Base-by-base conservation (phyloP, 2,329 filamentous ascomycete species). In the Diaporthe nobilis region DNA sequence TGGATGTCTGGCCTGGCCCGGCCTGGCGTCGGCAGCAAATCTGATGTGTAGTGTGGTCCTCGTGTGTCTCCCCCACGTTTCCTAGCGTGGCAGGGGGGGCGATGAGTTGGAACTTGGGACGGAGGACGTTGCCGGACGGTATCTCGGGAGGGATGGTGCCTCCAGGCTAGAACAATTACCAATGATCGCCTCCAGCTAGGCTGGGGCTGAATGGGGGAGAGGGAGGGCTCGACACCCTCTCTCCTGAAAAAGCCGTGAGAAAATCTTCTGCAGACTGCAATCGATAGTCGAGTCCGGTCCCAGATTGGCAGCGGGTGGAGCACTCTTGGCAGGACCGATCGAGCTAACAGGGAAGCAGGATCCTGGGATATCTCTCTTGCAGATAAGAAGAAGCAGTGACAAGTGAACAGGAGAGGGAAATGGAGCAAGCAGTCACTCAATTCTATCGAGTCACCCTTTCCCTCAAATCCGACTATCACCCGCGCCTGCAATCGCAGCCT, bases 391-490 rank as follows among this genome's bases (percentile, higher is more conserved):
- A 57, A 53, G 47, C 37, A 55, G 31, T 37, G 25, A 44, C 58
- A 42, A n/a, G n/a, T 25, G 22, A 15, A 8, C 6, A 7, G n/a
- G 39, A 28, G 17, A 34, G 17, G 9, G 20, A 58, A 58, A 34
- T 37, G 31, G 28, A 13, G n/a, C 47, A 58, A 31, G 68, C 4
- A 47, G n/a, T 65, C 71, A 73, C 71, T 65, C 47, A 60, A 73
- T 73, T 65, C 71, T 65, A 65, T 73, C 71, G 71, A 73, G 71
- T 73, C 71, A 73, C 34, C n/a, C 12, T 55, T 42, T 70, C 28
- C 22, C 63, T 47, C 4, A 22, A 3, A 31, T 25, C 13, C 20
- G 6, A 7, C 12, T 8, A n/a, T 15, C 58, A 42, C 31, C 34
- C 31, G 22, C 22, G 15, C 34, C 57, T n/a, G 34, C 34, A 55